Evolutionary conservation across 2,329 filamentous ascomycete species (phyloP).

Genomic region (Diaporthe sp.): DNA sequence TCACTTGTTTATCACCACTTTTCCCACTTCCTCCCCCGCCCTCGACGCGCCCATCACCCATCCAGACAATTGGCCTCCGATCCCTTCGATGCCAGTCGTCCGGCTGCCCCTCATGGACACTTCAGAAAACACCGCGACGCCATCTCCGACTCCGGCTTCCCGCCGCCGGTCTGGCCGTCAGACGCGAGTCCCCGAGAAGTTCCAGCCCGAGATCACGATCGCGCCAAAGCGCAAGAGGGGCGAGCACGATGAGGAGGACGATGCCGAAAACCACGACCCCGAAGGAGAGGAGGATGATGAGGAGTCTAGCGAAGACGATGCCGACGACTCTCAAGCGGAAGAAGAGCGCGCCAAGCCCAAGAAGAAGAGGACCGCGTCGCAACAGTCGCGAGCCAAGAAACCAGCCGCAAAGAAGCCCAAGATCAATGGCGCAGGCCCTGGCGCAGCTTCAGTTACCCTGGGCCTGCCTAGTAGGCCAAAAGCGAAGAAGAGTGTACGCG

Average conservation of each 20-base stretch:
- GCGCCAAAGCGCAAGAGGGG: slow-evolving; percentile 69
- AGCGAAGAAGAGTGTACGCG: slow-evolving; percentile 67
- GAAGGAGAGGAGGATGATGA: slow-evolving; percentile 45
- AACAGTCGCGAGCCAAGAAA: slow-evolving; percentile 60
- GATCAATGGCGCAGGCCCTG: slow-evolving; percentile 64
- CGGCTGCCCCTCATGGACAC: slow-evolving; percentile 62
- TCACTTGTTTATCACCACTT: slow-evolving; percentile 35
- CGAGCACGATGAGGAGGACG: slow-evolving; percentile 57
- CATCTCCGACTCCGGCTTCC: slow-evolving; percentile 61
- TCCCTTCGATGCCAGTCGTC: slow-evolving; percentile 49
- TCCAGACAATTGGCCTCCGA: slow-evolving; percentile 42
- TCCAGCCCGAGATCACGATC: slow-evolving; percentile 61
- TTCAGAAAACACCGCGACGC: slow-evolving; percentile 66
- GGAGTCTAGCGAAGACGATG: slow-evolving; percentile 45
- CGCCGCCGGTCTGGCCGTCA: slow-evolving; percentile 77
- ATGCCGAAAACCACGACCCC: slow-evolving; percentile 57
- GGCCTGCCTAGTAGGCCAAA: slow-evolving; percentile 64
- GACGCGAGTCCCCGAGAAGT: slow-evolving; percentile 69
- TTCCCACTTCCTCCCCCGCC: slow-evolving; percentile 22
- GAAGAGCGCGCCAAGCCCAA: slow-evolving; percentile 53
- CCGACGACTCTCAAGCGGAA: slow-evolving; percentile 54
- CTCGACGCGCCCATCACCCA: slow-evolving; percentile 35
- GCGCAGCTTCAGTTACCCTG: slow-evolving; percentile 49
- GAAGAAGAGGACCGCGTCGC: slow-evolving; percentile 49
- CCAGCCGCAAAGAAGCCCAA: slow-evolving; percentile 73